Evolutionary conservation across 768 basidiomycete species (phyloP).

Genomic region (Leucosporidium scottii): DNA sequence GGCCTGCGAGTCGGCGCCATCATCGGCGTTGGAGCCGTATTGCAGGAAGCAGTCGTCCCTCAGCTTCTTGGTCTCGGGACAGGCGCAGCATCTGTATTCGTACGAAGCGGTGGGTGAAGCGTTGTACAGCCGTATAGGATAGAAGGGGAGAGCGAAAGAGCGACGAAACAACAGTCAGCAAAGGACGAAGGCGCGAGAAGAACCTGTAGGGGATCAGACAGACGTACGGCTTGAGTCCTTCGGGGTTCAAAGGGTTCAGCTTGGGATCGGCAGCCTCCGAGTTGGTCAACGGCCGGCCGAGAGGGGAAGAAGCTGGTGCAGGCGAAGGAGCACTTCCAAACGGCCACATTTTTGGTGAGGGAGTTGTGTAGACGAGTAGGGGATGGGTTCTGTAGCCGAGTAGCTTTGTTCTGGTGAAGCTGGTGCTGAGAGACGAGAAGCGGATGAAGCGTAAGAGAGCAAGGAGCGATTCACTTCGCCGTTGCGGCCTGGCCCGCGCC

Average conservation of each 20-base stretch:
- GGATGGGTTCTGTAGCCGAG: background rate
- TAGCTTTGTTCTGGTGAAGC: background rate
- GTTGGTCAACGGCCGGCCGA: conserved; percentile 8
- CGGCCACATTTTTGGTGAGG: background rate
- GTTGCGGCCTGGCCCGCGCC: too few relatives aligned
- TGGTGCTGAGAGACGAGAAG: too few relatives aligned
- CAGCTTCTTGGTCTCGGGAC: conserved; percentile 83
- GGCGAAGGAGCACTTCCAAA: conserved; percentile 5
- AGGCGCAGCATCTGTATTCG: conserved; percentile 76
- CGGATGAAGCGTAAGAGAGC: too few relatives aligned
- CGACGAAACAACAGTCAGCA: background rate
- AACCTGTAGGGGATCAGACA: too few relatives aligned
- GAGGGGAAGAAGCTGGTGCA: background rate
- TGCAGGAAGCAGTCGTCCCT: conserved; percentile 91
- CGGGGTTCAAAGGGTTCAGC: conserved; percentile 76
- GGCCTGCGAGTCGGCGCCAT: conserved; percentile 58
- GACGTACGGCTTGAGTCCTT: conserved; percentile 89
- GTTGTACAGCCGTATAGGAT: background rate
- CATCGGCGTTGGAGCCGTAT: conserved; percentile 46
- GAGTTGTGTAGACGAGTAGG: too few relatives aligned
- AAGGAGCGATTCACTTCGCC: too few relatives aligned
- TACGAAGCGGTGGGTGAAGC: background rate
- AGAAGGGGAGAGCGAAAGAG: background rate
- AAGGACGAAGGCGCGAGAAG: background rate
- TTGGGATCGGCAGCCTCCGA: conserved; percentile 32